Conservation (phyloP, 257 asterid species). For the Penstemon davidsonii region DNA sequence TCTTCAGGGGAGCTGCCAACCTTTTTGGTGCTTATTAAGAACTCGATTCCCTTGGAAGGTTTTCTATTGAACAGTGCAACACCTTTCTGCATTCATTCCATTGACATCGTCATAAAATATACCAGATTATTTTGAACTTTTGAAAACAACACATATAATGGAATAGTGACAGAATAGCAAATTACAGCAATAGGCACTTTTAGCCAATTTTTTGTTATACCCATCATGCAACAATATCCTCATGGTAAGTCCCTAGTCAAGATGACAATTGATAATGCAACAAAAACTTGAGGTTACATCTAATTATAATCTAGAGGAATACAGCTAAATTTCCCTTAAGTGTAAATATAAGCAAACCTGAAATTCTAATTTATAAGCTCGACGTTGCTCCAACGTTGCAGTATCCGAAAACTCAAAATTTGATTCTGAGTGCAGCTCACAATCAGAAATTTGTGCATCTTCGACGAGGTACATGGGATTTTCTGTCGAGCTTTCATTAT, state of each 20-base stretch:
- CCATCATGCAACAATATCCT: slow-evolving; percentile 22
- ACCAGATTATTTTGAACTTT: slow-evolving; percentile 3
- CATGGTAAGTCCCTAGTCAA: slow-evolving; percentile 9
- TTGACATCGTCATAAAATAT: slow-evolving; percentile 31
- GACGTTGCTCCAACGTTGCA: slow-evolving; percentile 89
- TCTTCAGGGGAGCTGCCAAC: slow-evolving; percentile 87
- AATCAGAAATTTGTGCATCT: slow-evolving; percentile 64
- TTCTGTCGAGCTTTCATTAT: slow-evolving; percentile 61
- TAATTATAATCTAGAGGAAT: neutral
- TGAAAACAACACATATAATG: neutral
- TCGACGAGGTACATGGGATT: slow-evolving; percentile 41
- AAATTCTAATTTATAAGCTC: slow-evolving; percentile 90
- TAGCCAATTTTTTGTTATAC: slow-evolving; percentile 8
- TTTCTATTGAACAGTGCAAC: slow-evolving; percentile 89
- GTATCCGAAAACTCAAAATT: slow-evolving; percentile 71
- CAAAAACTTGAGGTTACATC: slow-evolving; percentile 20
- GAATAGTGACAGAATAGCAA: slow-evolving; percentile 9
- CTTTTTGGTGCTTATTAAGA: slow-evolving; percentile 73
- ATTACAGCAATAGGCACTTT: slow-evolving; percentile 15
- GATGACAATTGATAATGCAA: slow-evolving; percentile 11
- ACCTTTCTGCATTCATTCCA: slow-evolving; percentile 81
- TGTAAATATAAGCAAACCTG: slow-evolving; percentile 61
- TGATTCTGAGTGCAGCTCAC: slow-evolving; percentile 67
- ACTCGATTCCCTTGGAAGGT: slow-evolving; percentile 95
- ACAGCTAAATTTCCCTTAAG: slow-evolving; percentile 14